phyloP scores from a whole-genome alignment of 495 filamentous ascomycete genomes.

The Staphylotrichum tortipilum region DNA sequence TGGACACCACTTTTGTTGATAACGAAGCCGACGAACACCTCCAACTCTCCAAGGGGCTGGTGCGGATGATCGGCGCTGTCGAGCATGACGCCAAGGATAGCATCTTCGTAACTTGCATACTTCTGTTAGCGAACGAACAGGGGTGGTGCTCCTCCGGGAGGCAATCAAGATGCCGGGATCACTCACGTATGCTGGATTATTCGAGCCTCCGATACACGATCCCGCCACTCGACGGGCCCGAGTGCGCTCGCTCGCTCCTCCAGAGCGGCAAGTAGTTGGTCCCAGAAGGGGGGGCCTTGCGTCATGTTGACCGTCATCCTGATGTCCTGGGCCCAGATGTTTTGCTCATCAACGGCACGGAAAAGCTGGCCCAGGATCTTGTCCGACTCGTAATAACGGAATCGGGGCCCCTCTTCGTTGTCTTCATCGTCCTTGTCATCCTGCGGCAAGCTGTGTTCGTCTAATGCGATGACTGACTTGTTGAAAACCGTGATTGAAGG shows the following conservation, averaged over 20 bases:
- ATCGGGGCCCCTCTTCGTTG: conserved; percentile 41
- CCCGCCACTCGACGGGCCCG: conserved; percentile 22
- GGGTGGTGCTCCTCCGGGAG: too few species aligned
- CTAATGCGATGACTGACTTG: conserved; percentile 37
- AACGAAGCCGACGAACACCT: conserved; percentile 69
- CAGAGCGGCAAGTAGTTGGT: conserved; percentile 40
- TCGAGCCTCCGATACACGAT: conserved; percentile 35
- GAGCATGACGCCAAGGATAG: conserved; percentile 47
- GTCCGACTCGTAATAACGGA: conserved; percentile 54
- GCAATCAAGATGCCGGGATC: too few species aligned
- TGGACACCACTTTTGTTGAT: conserved; percentile 54
- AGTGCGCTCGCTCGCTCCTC: conserved; percentile 14
- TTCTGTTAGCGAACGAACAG: neutral
- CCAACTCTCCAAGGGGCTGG: conserved; percentile 56
- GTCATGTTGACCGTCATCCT: conserved; percentile 14
- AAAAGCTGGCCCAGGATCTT: conserved; percentile 69
- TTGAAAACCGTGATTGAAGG: conserved; percentile 48
- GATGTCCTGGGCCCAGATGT: conserved; percentile 54
- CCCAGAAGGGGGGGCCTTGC: conserved; percentile 31
- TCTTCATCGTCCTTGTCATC: conserved; percentile 43
- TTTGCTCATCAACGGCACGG: conserved; percentile 61
- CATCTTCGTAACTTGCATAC: conserved; percentile 54
- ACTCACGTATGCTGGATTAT: conserved; percentile 49
- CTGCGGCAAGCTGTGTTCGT: conserved; percentile 18
- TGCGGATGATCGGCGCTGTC: conserved; percentile 49